A percentile compares a stretch with the other conserved stretches of the same genome.
Conservation (phyloP, 768 basidiomycete species). For the Galerina marginata region DNA sequence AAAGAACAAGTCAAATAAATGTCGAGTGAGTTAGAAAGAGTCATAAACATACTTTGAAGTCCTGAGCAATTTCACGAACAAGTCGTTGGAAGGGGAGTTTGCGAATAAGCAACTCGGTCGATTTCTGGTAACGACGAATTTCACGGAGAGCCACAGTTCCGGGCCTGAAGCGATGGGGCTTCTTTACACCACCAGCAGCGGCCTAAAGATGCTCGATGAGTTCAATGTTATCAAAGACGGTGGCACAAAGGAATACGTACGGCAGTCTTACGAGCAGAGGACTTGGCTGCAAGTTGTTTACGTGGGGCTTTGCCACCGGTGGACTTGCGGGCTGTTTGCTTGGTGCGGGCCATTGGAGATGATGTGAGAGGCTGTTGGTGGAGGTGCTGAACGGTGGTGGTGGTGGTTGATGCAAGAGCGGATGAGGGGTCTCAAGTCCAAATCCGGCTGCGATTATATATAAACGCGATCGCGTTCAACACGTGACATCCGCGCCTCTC, state of each 20-base stretch:
- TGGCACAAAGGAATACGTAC: conserved; percentile 33
- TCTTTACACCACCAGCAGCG: conserved; percentile 89
- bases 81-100: conserved; percentile 92
- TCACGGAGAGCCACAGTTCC: conserved; percentile 91
- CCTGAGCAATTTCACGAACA: conserved; percentile 89
- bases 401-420: conserved; percentile 15
- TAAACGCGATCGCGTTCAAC: conserved; percentile 34
- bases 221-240: neutral
- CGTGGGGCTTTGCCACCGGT: conserved; percentile 86
- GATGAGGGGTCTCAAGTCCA: conserved; percentile 12
- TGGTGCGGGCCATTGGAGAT: conserved; percentile 75
- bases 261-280: conserved; percentile 65
- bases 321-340: conserved; percentile 90
- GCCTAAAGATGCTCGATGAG: conserved; percentile 32
- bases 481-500: conserved; percentile 47
- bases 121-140: conserved; percentile 89
- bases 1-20: neutral
- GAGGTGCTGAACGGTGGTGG: conserved; percentile 33
- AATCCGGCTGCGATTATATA: conserved; percentile 32
- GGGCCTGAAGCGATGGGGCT: conserved; percentile 85
- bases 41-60: conserved; percentile 71
- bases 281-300: conserved; percentile 67
- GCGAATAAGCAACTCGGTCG: conserved; percentile 84
- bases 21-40: conserved; percentile 9
- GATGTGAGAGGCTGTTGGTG: conserved; percentile 20